Evolutionary conservation across 2,329 filamentous ascomycete genomes (phyloP).

Genomic region (Monosporascus ibericus): DNA sequence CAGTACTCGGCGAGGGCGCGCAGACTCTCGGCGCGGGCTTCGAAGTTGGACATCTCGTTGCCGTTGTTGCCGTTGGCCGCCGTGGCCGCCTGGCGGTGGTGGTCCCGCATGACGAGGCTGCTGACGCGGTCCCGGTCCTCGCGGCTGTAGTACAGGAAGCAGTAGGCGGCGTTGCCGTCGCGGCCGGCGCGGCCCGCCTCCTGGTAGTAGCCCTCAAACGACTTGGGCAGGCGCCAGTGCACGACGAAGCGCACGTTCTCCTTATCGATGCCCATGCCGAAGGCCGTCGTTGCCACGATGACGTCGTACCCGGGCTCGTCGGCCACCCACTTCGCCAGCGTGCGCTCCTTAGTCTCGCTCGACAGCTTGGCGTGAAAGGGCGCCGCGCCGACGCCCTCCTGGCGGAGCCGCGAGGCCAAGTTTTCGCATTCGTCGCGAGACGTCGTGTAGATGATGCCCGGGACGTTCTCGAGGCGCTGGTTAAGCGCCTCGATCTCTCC

Average conservation of each 20-base stretch:
- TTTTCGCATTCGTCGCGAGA: slow-evolving; percentile 69
- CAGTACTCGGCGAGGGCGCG: slow-evolving; percentile 72
- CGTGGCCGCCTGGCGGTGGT: slow-evolving; percentile 33
- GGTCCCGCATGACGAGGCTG: slow-evolving; percentile 45
- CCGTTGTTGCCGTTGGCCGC: slow-evolving; percentile 33
- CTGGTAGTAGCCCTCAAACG: slow-evolving; percentile 94
- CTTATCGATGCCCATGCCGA: slow-evolving; percentile 98
- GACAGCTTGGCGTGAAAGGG: slow-evolving; percentile 67
- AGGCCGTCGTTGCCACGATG: slow-evolving; percentile 91
- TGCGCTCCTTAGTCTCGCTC: slow-evolving; percentile 63
- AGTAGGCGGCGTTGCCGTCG: slow-evolving; percentile 80
- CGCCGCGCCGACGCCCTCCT: slow-evolving; percentile 66
- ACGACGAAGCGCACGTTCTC: slow-evolving; percentile 90
- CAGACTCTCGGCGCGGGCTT: slow-evolving; percentile 56
- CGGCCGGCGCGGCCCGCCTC: slow-evolving; percentile 88
- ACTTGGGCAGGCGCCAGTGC: slow-evolving; percentile 90
- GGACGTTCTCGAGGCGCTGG: slow-evolving; percentile 57
- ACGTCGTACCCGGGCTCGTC: slow-evolving; percentile 77
- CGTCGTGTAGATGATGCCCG: slow-evolving; percentile 76
- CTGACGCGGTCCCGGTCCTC: slow-evolving; percentile 76
- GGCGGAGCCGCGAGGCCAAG: slow-evolving; percentile 58
- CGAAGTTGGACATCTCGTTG: slow-evolving; percentile 34
- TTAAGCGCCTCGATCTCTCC: slow-evolving; percentile 49
- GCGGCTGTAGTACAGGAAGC: slow-evolving; percentile 84
- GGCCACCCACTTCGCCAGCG: slow-evolving; percentile 64